Evolutionary conservation across 2,329 filamentous ascomycete species (phyloP).

Genomic region (Alternaria hordeiaustralica): DNA sequence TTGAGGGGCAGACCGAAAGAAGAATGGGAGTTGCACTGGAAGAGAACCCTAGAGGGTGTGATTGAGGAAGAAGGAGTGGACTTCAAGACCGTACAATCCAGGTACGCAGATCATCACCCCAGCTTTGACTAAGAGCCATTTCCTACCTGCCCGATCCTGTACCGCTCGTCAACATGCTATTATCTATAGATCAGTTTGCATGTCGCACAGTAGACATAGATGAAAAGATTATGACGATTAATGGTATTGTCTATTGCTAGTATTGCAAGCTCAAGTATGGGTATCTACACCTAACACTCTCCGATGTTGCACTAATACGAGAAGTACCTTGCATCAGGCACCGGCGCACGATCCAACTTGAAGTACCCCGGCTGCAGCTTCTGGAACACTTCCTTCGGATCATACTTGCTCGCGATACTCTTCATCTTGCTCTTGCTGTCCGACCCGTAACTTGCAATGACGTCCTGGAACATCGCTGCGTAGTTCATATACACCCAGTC

Average conservation of each 20-base stretch:
- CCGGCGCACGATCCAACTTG: slow-evolving; percentile 43
- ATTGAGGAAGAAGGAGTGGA: not conserved
- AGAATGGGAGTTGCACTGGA: not conserved
- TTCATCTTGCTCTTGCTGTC: slow-evolving; percentile 38
- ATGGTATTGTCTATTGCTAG: too few relatives aligned
- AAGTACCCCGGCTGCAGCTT: slow-evolving; percentile 53
- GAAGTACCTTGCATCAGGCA: slow-evolving; percentile 2
- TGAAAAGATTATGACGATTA: too few relatives aligned
- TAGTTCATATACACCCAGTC: slow-evolving; percentile 58
- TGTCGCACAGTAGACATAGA: too few relatives aligned
- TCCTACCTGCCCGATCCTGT: too few relatives aligned
- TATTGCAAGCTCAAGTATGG: too few relatives aligned
- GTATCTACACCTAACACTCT: too few relatives aligned
- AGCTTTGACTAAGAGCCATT: too few relatives aligned
- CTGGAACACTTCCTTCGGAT: slow-evolving; percentile 52
- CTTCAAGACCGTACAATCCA: not conserved
- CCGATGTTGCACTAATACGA: not conserved
- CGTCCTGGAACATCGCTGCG: slow-evolving; percentile 52
- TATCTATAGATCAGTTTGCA: too few relatives aligned
- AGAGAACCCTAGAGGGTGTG: rapidly evolving
- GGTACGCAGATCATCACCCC: not conserved
- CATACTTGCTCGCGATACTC: slow-evolving; percentile 48
- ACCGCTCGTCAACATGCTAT: too few relatives aligned
- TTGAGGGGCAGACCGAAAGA: too few relatives aligned
- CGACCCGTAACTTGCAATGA: slow-evolving; percentile 51